phyloP scores from a whole-genome alignment of 2,329 filamentous ascomycete genomes.

The Hymenoscyphus fraxineus region DNA sequence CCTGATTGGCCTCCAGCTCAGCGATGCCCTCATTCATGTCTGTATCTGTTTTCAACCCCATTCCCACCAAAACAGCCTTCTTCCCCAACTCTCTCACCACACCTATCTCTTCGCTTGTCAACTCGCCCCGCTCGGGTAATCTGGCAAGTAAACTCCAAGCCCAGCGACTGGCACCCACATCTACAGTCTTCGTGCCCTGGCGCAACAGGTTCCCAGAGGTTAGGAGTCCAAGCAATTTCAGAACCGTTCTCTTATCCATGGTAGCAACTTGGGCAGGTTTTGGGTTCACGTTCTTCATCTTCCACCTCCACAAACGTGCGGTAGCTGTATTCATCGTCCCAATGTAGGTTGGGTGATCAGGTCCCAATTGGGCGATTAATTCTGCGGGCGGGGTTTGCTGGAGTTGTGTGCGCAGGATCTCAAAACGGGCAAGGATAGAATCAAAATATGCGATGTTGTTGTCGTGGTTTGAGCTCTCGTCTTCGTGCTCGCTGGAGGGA shows the following conservation, averaged over 20 bases:
- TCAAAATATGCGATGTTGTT: slow-evolving; percentile 62
- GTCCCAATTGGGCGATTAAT: slow-evolving; percentile 50
- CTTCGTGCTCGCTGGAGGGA: slow-evolving; percentile 38
- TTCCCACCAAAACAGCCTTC: slow-evolving; percentile 57
- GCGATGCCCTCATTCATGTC: slow-evolving; percentile 40
- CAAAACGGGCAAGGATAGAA: slow-evolving; percentile 62
- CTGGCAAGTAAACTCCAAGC: slow-evolving; percentile 77
- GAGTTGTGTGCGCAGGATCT: slow-evolving; percentile 59
- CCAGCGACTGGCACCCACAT: slow-evolving; percentile 73
- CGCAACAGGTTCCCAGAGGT: slow-evolving; percentile 56
- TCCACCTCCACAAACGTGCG: slow-evolving; percentile 51
- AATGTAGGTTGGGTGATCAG: slow-evolving; percentile 48
- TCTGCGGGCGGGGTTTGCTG: slow-evolving; percentile 50
- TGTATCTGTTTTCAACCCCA: slow-evolving; percentile 34
- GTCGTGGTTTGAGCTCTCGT: slow-evolving; percentile 38
- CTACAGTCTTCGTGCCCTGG: slow-evolving; percentile 52
- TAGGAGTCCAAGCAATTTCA: slow-evolving; percentile 64
- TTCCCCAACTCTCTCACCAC: slow-evolving; percentile 77
- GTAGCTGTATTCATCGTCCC: slow-evolving; percentile 36
- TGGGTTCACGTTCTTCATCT: slow-evolving; percentile 52
- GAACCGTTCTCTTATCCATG: slow-evolving; percentile 63
- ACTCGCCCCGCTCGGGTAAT: slow-evolving; percentile 68
- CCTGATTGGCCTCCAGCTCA: slow-evolving; percentile 46
- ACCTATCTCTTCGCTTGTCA: slow-evolving; percentile 72
- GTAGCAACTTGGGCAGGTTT: slow-evolving; percentile 56